Evolutionary conservation across 2,329 filamentous ascomycete species (phyloP).

Genomic region (Fusarium circinatum): DNA sequence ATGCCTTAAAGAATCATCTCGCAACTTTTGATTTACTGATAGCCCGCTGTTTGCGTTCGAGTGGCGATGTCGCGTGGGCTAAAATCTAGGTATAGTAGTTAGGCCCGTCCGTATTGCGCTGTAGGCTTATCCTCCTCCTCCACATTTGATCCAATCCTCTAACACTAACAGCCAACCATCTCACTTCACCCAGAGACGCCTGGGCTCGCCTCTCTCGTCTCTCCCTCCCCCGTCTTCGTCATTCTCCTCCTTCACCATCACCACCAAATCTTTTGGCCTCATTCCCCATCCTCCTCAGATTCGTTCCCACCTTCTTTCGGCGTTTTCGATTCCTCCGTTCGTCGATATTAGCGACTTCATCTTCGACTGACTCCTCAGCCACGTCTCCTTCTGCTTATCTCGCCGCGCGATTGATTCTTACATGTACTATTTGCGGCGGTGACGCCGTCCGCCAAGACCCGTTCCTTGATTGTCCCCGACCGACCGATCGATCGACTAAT

Average conservation of each 20-base stretch:
- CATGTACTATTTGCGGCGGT: conserved; percentile 44
- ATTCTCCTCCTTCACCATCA: conserved; percentile 22
- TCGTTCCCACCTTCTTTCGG: conserved; percentile 18
- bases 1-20: neutral
- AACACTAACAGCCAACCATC: conserved; percentile 16
- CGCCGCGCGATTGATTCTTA: conserved; percentile 41
- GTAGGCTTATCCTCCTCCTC: conserved; percentile 31
- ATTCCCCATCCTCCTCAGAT: conserved; percentile 10
- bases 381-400: conserved; percentile 10
- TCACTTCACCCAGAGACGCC: neutral
- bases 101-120: neutral
- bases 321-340: conserved; percentile 11
- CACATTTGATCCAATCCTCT: conserved; percentile 23
- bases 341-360: conserved; percentile 5
- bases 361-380: neutral
- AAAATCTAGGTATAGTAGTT: conserved; percentile 5
- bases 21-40: neutral
- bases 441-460: conserved; percentile 43
- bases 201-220: conserved; percentile 16
- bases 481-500: conserved; percentile 32
- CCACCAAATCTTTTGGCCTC: conserved; percentile 16
- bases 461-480: conserved; percentile 34
- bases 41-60: neutral
- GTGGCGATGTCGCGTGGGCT: conserved; percentile 39
- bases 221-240: conserved; percentile 27